These are phyloP conservation scores for Dacryopinax primogenitus DNA, from an alignment of 768 basidiomycete genomes.

Conservation along the genomic window DNA sequence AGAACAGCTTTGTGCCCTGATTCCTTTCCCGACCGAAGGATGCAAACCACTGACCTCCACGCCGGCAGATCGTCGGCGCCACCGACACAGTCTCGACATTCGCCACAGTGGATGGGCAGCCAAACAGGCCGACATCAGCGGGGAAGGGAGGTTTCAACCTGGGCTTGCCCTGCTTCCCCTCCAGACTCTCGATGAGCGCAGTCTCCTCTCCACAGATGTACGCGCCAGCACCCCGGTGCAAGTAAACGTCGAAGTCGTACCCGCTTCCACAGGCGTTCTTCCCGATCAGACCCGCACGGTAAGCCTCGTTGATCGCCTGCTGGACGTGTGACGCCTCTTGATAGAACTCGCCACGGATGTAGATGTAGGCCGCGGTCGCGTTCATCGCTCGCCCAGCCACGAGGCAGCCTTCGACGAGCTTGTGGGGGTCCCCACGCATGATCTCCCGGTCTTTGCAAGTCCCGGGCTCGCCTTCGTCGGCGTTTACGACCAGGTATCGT, in stretches of 20 bases:
- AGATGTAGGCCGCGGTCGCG: conserved; percentile 97
- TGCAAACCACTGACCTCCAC: conserved; percentile 84
- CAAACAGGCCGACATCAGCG: conserved; percentile 94
- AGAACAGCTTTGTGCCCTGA: conserved; percentile 92
- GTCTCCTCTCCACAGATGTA: conserved; percentile 99
- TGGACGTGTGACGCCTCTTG: conserved; percentile 90
- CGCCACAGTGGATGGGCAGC: conserved; percentile 92
- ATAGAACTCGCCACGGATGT: conserved; percentile 96
- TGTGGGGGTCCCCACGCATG: conserved; percentile 93
- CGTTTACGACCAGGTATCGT: conserved; percentile 93
- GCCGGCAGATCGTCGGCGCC: conserved; percentile 87
- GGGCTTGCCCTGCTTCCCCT: conserved; percentile 98
- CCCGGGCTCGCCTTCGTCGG: conserved; percentile 96
- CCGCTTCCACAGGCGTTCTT: conserved; percentile 85
- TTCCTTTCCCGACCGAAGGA: conserved; percentile 84
- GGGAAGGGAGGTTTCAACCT: conserved; percentile 97
- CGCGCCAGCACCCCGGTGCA: conserved; percentile 96
- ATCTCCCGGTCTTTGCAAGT: conserved; percentile 99
- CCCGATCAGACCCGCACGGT: conserved; percentile 76
- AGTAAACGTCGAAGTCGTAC: conserved; percentile 91
- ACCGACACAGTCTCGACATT: conserved; percentile 98
- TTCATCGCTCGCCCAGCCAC: conserved; percentile 97
- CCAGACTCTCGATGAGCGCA: conserved; percentile 88
- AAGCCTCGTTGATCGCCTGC: conserved; percentile 91
- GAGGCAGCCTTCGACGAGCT: conserved; percentile 93